These are phyloP conservation scores for Tolypocladium sp. DNA, from an alignment of 2,329 filamentous ascomycete genomes.

Conservation along the genomic window DNA sequence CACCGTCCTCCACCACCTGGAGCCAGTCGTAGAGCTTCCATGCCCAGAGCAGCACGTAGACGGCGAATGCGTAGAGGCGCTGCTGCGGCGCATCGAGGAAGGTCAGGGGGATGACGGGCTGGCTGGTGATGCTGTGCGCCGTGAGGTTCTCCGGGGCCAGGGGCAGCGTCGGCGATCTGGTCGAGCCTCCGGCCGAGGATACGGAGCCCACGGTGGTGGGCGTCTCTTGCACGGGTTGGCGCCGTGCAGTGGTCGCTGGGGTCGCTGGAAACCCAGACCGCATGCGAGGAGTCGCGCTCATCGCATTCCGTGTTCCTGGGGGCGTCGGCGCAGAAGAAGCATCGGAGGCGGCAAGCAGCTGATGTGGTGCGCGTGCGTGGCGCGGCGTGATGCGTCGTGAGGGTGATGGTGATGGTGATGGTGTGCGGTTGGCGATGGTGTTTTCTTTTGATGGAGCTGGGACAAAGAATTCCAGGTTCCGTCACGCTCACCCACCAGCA, in stretches of 20 bases:
- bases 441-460: background rate
- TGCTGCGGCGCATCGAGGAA: slow-evolving; percentile 87
- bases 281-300: slow-evolving; percentile 76
- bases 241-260: slow-evolving; percentile 43
- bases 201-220: slow-evolving; percentile 20
- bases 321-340: slow-evolving; percentile 1
- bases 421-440: background rate
- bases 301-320: slow-evolving; percentile 47
- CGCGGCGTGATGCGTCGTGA: background rate
- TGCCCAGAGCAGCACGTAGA: slow-evolving; percentile 67
- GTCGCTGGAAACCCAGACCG: slow-evolving; percentile 75
- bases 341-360: slow-evolving; percentile 1
- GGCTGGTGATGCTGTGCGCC: slow-evolving; percentile 15
- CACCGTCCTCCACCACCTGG: slow-evolving; percentile 67
- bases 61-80: slow-evolving; percentile 73
- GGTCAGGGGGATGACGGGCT: slow-evolving; percentile 70
- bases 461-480: background rate
- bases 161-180: slow-evolving; percentile 29
- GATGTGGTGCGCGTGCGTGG: background rate
- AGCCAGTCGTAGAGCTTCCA: slow-evolving; percentile 88
- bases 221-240: slow-evolving; percentile 20
- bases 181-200: slow-evolving; percentile 18
- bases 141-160: slow-evolving; percentile 34
- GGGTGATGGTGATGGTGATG: background rate
- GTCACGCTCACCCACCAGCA: background rate